Percentiles rank a stretch among this genome's conserved stretches.
Evolutionary conservation across 208 protist genomes (phyloP).

Genomic region (Acanthamoeba culbertsoni): DNA sequence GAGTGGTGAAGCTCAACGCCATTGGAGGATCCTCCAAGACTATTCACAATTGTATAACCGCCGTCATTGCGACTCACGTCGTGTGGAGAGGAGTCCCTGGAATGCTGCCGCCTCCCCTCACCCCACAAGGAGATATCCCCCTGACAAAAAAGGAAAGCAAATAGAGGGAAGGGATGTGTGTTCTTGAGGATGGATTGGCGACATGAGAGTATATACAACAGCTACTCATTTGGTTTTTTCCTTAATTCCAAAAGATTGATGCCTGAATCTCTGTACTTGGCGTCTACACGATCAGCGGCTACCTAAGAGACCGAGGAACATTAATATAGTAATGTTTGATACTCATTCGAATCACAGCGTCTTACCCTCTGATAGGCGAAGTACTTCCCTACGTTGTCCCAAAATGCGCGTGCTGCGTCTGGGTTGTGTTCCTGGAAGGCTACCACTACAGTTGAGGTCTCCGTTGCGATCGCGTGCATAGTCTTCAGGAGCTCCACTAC

Average conservation of each 20-base stretch:
- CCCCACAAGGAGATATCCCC: neutral
- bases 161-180: neutral
- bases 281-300: neutral
- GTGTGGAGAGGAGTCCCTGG: neutral
- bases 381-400: neutral
- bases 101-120: neutral
- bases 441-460: neutral
- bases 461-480: neutral
- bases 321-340: no score
- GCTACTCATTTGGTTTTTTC: neutral
- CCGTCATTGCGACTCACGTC: neutral
- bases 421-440: constrained; percentile 55
- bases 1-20: neutral
- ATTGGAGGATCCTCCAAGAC: neutral
- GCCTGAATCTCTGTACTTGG: neutral
- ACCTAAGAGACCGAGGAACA: neutral
- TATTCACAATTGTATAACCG: neutral
- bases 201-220: neutral
- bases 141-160: no score
- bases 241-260: constrained; percentile 34
- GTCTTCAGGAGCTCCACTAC: neutral
- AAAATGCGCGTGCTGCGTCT: neutral
- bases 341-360: no score
- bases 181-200: neutral
- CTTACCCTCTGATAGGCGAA: constrained; percentile 25